Conservation (phyloP, 345 rosid species). For the Carallia brachiata region DNA sequence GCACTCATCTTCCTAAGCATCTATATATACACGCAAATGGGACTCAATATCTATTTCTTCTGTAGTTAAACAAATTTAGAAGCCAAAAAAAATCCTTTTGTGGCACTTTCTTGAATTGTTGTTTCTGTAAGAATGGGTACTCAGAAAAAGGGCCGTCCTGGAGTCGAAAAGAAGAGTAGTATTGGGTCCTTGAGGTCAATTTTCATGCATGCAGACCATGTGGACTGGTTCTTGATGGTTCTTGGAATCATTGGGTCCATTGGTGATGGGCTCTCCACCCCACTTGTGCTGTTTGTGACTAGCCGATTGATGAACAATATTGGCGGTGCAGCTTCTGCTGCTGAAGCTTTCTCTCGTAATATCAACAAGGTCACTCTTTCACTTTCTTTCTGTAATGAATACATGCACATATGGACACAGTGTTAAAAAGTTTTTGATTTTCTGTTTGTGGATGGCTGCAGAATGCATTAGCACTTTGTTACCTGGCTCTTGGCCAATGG, state of each 20-base stretch:
- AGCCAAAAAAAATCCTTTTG: background rate
- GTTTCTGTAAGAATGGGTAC: background rate
- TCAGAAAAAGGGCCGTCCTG: background rate
- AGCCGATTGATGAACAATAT: conserved; percentile 66
- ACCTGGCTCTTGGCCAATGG: conserved; percentile 73
- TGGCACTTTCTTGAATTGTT: no score
- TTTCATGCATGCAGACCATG: conserved; percentile 63
- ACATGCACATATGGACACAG: background rate
- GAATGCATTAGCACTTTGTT: conserved; percentile 63
- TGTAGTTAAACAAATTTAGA: background rate
- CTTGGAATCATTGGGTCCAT: conserved; percentile 68
- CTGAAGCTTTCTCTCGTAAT: conserved; percentile 34
- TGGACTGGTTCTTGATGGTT: conserved; percentile 54
- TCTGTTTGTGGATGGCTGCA: conserved; percentile 28
- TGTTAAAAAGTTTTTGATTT: background rate
- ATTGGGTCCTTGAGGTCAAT: conserved; percentile 42
- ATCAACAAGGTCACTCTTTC: conserved; percentile 44
- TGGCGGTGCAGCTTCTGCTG: conserved; percentile 38
- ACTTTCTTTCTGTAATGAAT: background rate
- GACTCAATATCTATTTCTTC: no score
- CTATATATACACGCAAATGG: no score
- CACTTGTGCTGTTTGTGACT: conserved; percentile 48
- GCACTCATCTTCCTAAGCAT: no score
- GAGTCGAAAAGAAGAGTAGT: conserved; percentile 16
- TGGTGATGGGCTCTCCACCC: conserved; percentile 62